These are phyloP conservation scores for Globisporangium takayamanum DNA, from an alignment of 352 stramenopile genomes.

Conservation along the genomic window DNA sequence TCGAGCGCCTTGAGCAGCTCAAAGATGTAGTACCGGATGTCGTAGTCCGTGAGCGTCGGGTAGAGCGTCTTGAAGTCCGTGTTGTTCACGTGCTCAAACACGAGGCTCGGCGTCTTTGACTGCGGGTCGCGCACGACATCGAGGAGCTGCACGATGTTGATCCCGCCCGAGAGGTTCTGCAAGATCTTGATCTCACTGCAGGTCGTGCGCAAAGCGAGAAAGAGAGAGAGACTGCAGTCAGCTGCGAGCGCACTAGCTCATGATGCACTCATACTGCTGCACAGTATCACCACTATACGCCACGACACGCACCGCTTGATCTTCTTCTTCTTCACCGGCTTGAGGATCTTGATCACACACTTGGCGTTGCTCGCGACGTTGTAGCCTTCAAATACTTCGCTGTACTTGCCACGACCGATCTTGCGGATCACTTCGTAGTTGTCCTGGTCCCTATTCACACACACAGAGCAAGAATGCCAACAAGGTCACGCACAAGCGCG, in stretches of 20 bases:
- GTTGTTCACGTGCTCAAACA: constrained; percentile 99
- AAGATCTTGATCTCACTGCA: constrained; percentile 98
- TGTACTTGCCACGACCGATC: constrained; percentile 99
- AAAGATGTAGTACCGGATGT: constrained; percentile 99
- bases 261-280: too few species aligned
- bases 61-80: constrained; percentile 99
- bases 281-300: too few species aligned
- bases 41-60: constrained; percentile 95
- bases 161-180: constrained; percentile 97
- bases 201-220: background rate
- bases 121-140: constrained; percentile 98
- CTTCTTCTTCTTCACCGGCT: constrained; percentile 99
- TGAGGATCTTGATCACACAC: constrained; percentile 99
- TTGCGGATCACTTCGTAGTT: constrained; percentile 99
- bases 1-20: constrained; percentile 95
- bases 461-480: background rate
- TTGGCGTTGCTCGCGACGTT: constrained; percentile 95
- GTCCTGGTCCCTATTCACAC: constrained; percentile 89
- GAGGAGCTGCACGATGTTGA: constrained; percentile 98
- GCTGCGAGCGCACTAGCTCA: too few species aligned
- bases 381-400: constrained; percentile 97
- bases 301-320: constrained; percentile 88
- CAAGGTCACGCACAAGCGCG: too few species aligned
- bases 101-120: constrained; percentile 97
- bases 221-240: background rate